phyloP scores from a whole-genome alignment of 208 protist genomes.

The Trichomonas tenax region DNA sequence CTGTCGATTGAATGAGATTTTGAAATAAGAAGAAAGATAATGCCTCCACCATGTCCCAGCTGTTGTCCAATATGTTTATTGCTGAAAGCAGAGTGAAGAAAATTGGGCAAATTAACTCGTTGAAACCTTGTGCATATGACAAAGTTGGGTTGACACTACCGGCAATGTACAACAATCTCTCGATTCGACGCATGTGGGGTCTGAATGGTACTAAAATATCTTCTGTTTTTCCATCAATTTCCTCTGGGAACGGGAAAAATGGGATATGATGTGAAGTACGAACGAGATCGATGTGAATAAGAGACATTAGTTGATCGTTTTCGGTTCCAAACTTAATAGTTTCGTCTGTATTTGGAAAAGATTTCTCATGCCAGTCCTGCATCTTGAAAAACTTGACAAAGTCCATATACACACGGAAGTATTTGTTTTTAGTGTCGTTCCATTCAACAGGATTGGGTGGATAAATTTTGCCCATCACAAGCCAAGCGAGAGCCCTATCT shows the following conservation, averaged over 20 bases:
- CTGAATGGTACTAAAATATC: neutral
- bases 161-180: neutral
- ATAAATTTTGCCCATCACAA: neutral
- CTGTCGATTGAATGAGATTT: neutral
- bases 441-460: neutral
- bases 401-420: neutral
- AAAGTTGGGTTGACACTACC: neutral
- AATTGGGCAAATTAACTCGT: neutral
- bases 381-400: neutral
- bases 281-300: neutral
- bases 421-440: neutral
- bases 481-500: neutral
- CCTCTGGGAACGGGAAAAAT: neutral
- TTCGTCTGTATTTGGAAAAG: neutral
- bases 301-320: neutral
- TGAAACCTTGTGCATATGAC: conserved; percentile 2
- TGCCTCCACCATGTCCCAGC: neutral
- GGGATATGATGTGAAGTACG: neutral
- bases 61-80: neutral
- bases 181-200: neutral
- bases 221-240: neutral
- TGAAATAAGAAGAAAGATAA: neutral
- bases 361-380: neutral
- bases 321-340: neutral
- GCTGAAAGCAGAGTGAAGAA: neutral